These are phyloP conservation scores for Cairneyella variabilis DNA, from an alignment of 495 filamentous ascomycete genomes.

Conservation along the genomic window DNA sequence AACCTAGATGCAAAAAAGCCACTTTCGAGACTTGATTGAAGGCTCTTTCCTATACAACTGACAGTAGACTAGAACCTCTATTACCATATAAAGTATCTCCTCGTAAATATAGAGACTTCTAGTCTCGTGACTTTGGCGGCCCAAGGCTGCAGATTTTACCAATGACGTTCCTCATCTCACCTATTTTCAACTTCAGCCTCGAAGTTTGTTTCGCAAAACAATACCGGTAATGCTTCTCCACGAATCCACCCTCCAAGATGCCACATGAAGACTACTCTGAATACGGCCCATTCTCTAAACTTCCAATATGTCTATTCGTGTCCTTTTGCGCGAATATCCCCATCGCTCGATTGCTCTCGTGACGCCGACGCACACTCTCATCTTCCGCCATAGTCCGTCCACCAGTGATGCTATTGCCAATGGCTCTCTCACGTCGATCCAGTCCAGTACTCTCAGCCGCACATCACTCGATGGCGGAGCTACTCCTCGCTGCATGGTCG, in stretches of 20 bases:
- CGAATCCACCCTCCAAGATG: slow-evolving; percentile 14
- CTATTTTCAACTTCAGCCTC: not conserved
- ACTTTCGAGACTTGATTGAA: no score
- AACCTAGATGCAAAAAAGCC: no score
- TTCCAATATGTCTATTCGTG: slow-evolving; percentile 45
- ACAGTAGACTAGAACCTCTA: no score
- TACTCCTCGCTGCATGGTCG: slow-evolving; percentile 75
- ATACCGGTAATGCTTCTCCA: no score
- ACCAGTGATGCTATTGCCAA: slow-evolving; percentile 49
- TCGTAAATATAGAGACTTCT: no score
- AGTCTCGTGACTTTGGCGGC: no score
- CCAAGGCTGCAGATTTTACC: no score
- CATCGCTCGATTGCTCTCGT: slow-evolving; percentile 80
- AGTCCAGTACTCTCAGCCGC: slow-evolving; percentile 31
- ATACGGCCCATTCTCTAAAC: not conserved
- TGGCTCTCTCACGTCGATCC: slow-evolving; percentile 45
- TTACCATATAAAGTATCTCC: no score
- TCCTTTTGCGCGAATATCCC: slow-evolving; percentile 74
- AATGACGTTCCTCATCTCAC: not conserved
- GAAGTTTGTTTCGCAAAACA: no score
- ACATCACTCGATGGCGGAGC: slow-evolving; percentile 33
- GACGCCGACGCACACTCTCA: slow-evolving; percentile 71
- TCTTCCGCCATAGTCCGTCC: slow-evolving; percentile 70
- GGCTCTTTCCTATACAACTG: no score
- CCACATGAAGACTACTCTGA: slow-evolving; percentile 6